These are phyloP conservation scores for Yarrowia sp. DNA, from an alignment of 805 yeast genomes.

Conservation along the genomic window DNA sequence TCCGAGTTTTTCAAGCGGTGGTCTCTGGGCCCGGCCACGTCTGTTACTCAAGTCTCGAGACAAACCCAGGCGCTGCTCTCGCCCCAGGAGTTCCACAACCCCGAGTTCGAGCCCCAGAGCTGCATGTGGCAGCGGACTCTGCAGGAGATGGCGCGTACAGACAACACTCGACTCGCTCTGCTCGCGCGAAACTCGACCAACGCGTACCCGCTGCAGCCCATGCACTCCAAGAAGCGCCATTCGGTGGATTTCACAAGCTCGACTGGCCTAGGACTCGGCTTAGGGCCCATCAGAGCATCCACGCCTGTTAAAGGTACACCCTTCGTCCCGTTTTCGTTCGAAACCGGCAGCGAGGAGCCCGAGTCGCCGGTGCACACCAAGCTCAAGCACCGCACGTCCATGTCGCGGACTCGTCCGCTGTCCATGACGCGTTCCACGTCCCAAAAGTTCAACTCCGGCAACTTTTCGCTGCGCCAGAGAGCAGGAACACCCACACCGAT, in stretches of 20 bases:
- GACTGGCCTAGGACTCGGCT: background rate
- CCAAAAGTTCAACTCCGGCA: conserved; percentile 8
- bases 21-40: conserved; percentile 12
- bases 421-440: conserved; percentile 19
- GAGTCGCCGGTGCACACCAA: background rate
- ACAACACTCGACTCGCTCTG: conserved; percentile 19
- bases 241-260: conserved; percentile 10
- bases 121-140: conserved; percentile 21
- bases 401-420: background rate
- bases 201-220: conserved; percentile 10
- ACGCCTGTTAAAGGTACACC: background rate
- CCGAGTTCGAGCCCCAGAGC: conserved; percentile 1
- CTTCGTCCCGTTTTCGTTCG: conserved; percentile 13
- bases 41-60: conserved; percentile 13
- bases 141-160: conserved; percentile 25
- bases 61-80: conserved; percentile 15
- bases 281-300: background rate
- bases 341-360: background rate
- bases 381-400: background rate
- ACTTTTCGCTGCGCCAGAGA: conserved; percentile 8
- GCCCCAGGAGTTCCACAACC: conserved; percentile 14
- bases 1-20: conserved; percentile 16
- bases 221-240: conserved; percentile 11
- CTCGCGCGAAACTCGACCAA: background rate
- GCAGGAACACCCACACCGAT: conserved; percentile 6